phyloP scores from a whole-genome alignment of 306 rosid genomes.

The Acacia melanoxylon region DNA sequence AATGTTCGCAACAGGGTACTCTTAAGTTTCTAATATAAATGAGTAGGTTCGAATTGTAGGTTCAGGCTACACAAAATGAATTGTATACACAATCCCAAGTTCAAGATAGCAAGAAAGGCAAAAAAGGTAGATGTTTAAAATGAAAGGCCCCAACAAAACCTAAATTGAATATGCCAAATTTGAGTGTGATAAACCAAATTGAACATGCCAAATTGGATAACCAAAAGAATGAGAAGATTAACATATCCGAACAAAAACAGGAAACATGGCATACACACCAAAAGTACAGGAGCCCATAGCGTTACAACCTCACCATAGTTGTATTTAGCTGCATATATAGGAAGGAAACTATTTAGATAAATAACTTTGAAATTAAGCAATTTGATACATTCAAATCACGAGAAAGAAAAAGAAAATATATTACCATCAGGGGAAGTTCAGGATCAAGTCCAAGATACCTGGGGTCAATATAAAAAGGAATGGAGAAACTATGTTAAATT shows the following conservation, averaged over 20 bases:
- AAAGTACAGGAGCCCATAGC: slow-evolving; percentile 81
- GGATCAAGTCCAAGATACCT: slow-evolving; percentile 78
- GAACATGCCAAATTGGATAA: slow-evolving; percentile 22
- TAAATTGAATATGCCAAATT: slow-evolving; percentile 90
- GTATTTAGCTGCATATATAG: slow-evolving; percentile 57
- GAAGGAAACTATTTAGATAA: slow-evolving; percentile 32
- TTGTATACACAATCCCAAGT: background rate
- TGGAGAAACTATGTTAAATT: slow-evolving; percentile 18
- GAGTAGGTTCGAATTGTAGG: no score
- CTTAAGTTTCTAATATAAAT: no score
- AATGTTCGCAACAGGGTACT: no score
- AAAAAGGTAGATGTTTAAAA: slow-evolving; percentile 42
- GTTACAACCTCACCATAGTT: slow-evolving; percentile 78
- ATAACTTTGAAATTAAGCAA: slow-evolving; percentile 5
- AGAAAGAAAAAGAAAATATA: slow-evolving; percentile 33
- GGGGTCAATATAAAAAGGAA: slow-evolving; percentile 36
- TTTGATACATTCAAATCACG: slow-evolving; percentile 11
- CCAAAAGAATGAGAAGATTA: slow-evolving; percentile 27
- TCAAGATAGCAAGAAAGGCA: slow-evolving; percentile 16
- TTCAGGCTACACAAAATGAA: no score
- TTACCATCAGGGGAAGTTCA: slow-evolving; percentile 90
- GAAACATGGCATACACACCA: slow-evolving; percentile 55
- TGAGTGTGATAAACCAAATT: slow-evolving; percentile 90
- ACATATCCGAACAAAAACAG: slow-evolving; percentile 27
- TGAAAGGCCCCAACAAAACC: slow-evolving; percentile 94